Evolutionary conservation across 78 protist species (phyloP).

Genomic region (Dictyostelium capitatum): DNA sequence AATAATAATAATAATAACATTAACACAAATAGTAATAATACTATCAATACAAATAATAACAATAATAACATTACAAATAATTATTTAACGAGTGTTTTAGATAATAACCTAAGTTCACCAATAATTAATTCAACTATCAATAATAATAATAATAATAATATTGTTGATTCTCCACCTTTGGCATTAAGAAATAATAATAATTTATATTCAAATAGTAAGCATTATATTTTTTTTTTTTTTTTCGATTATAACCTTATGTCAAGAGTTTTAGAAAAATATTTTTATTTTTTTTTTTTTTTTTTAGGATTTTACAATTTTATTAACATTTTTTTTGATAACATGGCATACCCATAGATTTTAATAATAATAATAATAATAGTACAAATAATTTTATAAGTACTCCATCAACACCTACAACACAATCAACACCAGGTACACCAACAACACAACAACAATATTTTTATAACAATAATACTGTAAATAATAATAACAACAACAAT

Average conservation of each 20-base stretch:
- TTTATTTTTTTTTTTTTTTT: neutral
- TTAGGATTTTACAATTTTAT: neutral
- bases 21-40: neutral
- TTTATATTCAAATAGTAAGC: neutral
- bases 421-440: neutral
- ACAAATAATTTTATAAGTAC: too few relatives aligned
- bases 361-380: neutral
- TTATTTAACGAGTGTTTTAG: neutral
- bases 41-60: neutral
- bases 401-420: neutral
- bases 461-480: neutral
- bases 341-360: too few relatives aligned
- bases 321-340: neutral
- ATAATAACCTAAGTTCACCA: neutral
- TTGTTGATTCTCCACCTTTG: neutral
- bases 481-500: neutral
- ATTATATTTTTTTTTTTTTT: neutral
- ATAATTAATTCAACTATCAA: neutral
- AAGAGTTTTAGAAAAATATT: neutral
- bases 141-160: neutral
- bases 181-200: neutral
- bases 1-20: neutral
- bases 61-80: constrained; percentile 3
- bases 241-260: neutral
- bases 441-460: neutral